Conservation (phyloP, 2,329 filamentous ascomycete species). For the Tolypocladium inflatum region DNA sequence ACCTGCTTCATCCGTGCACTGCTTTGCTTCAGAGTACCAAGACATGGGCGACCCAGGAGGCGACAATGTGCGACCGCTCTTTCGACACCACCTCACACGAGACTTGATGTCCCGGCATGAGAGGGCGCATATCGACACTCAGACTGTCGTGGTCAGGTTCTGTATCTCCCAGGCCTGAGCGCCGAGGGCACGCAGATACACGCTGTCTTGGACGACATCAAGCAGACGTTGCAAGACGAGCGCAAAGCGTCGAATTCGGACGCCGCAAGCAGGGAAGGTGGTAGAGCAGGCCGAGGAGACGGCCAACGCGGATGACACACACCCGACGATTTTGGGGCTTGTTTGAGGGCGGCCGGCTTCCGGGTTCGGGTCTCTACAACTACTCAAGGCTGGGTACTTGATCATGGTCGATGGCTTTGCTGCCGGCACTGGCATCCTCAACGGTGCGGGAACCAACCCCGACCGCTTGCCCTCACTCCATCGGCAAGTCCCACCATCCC, state of each 20-base stretch:
- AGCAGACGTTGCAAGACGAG: not conserved
- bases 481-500: slow-evolving; percentile 8
- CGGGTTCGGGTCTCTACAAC: slow-evolving; percentile 21
- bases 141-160: slow-evolving; percentile 6
- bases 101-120: slow-evolving; percentile 5
- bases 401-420: slow-evolving; percentile 18
- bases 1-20: not conserved
- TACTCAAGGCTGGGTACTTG: slow-evolving; percentile 23
- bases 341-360: slow-evolving; percentile 16
- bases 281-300: not conserved
- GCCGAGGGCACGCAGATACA: slow-evolving; percentile 11
- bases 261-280: not conserved
- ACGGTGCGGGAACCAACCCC: slow-evolving; percentile 15
- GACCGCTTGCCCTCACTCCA: slow-evolving; percentile 24
- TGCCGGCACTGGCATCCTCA: slow-evolving; percentile 11
- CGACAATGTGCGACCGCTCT: slow-evolving; percentile 16
- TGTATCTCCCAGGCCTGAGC: slow-evolving; percentile 14
- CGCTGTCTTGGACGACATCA: not conserved
- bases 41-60: slow-evolving; percentile 9
- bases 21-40: not conserved
- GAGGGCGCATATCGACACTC: slow-evolving; percentile 6
- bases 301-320: slow-evolving; percentile 4
- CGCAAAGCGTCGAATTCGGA: no score
- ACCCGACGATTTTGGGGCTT: slow-evolving; percentile 14
- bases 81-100: slow-evolving; percentile 15